Base-by-base conservation (phyloP, 106 monocot species). In the Posidonia australis region DNA sequence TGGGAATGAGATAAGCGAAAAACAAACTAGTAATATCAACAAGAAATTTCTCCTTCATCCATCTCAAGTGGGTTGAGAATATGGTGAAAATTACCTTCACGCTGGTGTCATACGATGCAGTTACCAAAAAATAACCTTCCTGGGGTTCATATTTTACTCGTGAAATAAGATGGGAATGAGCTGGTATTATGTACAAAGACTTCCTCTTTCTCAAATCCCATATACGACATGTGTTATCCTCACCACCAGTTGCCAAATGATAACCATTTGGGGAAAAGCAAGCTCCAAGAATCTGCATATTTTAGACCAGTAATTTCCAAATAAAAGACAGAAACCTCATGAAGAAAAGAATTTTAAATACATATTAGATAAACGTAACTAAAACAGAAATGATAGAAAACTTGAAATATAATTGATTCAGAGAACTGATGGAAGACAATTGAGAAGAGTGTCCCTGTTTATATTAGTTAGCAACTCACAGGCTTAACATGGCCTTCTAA, bases 181-280 rank as follows among this genome's bases (percentile, higher is more conserved):
- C 90, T n/a, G 90, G 96, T 72, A 90, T 96, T 52, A 79, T 71
- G 49, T 90, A 96, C 31, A 82, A 44, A 63, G 66, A 84, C 65
- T 78, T 87, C 61, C 82, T 82, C 64, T 87, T 96, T 70, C 96
- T 96, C 80, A 96, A 79, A 63, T 96, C 86, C 94, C 94, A 96
- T 63, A 96, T 84, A 9, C 87, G 79, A 29, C 94, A 96, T 19
- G 84, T 78, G 70, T 90, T 84, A 54, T 96, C 94, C 70, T 90
- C 94, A 23, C 90, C 80, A 21, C 86, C 90, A 25, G 90, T 86
- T 29, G 94, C 94, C 58, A 94, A 76, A 62, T 70, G 84, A 68
- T 82, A 90, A 3, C 94, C 94, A 76, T 86, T 86, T 31, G 94
- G 94, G 51, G 94, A 94, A 73, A 94, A 94, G 78, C 79, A 77